Evolutionary conservation across 768 basidiomycete species (phyloP), one percentile per base, ranked within the genome.

Genomic region (Phlegmacium glaucopus): DNA sequence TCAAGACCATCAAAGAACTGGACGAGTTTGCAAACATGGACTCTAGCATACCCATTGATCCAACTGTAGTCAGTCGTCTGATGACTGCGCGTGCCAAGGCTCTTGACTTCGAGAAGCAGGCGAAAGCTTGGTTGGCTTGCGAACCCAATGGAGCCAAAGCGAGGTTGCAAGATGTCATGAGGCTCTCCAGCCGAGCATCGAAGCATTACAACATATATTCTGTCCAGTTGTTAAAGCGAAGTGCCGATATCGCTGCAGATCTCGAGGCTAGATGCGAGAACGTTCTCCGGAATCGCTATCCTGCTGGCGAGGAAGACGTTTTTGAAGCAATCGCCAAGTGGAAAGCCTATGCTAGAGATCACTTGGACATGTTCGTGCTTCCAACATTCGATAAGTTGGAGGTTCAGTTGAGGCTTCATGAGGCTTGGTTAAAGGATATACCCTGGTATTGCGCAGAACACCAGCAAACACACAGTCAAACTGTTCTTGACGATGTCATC

Each of bases 391-490:
- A 89, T 50, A 82, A 78, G 57, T 69, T 92, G 22, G 83, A 87
- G 40, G 72, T 69, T 10, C 86, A 91, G 61, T 73, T 91, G 18
- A 74, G 69, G 39, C 59, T 70, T 30, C 90, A 93, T 62, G 72
- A 80, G 51, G 73, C 75, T 42, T 93, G 90, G 90, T 49, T 90
- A 25, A 75, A 81, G 54, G 77, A 81, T 27, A 70, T 92, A 39
- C 90, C 90, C 9, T 92, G 90, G 90, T 88, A 79, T 56, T 86
- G 85, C 56, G 67, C 72, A 4, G 79, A 83, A 49, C 89, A 90
- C 59, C 67, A 75, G 48, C 72, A 75, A 44, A 70, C 79, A 2
- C 87, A 91, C 55, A 79, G 80, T 12, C 75, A 82, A 58, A 65
- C 66, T 8, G 76, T 92, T 46, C 72, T 87, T 16, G 78, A 86